phyloP scores from a whole-genome alignment of 345 rosid genomes.

The Arabis alpina region DNA sequence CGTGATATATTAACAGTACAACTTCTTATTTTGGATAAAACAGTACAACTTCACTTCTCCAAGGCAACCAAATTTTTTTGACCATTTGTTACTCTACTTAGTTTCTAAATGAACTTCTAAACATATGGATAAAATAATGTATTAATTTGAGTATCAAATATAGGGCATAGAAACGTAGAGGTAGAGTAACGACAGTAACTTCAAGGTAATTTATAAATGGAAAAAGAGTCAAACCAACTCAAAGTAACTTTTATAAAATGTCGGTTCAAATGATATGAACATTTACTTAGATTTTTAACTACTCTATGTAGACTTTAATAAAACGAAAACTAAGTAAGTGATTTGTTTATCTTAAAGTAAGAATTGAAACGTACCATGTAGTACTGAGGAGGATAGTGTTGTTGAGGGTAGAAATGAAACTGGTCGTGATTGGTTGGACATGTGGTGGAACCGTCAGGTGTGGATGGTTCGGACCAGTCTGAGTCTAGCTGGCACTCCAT shows the following conservation, averaged over 20 bases:
- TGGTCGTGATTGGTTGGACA: slow-evolving; percentile 45
- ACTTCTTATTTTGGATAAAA: background rate
- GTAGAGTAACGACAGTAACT: background rate
- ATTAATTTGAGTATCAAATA: background rate
- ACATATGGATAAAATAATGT: no score
- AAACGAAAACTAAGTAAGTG: background rate
- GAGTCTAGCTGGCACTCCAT: slow-evolving; percentile 79
- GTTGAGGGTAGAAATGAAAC: slow-evolving; percentile 39
- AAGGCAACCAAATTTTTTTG: background rate
- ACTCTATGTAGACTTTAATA: slow-evolving; percentile 3
- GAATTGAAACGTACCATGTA: slow-evolving; percentile 51
- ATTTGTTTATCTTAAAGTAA: background rate
- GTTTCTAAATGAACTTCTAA: slow-evolving; percentile 4
- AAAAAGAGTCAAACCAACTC: slow-evolving; percentile 32
- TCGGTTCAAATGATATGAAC: slow-evolving; percentile 25
- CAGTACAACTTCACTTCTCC: slow-evolving; percentile 16
- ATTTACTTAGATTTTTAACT: slow-evolving; percentile 10
- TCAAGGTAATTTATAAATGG: slow-evolving; percentile 12
- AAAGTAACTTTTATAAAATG: slow-evolving; percentile 14
- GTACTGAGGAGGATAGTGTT: slow-evolving; percentile 47
- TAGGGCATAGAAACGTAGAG: background rate
- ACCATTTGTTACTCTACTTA: background rate
- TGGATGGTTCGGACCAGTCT: slow-evolving; percentile 61
- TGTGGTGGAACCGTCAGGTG: slow-evolving; percentile 60
- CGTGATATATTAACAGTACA: slow-evolving; percentile 36